Evolutionary conservation across 2,329 filamentous ascomycete genomes (phyloP), one percentile per base, ranked within the genome.

Genomic region (Elsinoe perseae): DNA sequence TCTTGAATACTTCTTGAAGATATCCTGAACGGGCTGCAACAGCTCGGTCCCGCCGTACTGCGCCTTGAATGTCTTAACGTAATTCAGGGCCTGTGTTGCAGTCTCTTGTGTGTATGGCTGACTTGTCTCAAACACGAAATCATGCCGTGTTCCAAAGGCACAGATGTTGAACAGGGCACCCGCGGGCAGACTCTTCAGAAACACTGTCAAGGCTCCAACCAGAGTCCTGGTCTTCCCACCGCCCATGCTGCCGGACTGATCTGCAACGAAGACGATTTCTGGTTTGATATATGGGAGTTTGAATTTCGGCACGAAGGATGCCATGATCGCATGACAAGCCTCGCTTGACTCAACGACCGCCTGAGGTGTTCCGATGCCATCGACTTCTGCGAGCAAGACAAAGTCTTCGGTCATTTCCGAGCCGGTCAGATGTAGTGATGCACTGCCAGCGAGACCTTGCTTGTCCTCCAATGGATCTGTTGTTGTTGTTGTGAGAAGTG

Each of bases 261-360:
- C 86, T 56, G 83, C 85, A 3, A 90, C 71, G 61, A 90, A 89
- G 16, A 89, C 80, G 20, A 90, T 77, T 64, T 90, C 86, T 0
- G 78, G 78, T 16, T 68, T 70, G 7, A 76, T 73, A 0, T 76
- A 65, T 0, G 81, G 80, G 0, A 87, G 70, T n/a, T 75, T 73
- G 69, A 88, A 87, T 59, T 81, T 83, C 1, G 86, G 86, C 0
- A 89, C 83, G 0, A 89, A 72, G 0, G 85, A 87, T 0, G 79
- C 73, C 84, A 90, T 87, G 57, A 89, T 65, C 0, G 85, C 84
- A 2, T 81, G 76, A 50, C 86, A 82, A 56, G 80, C 34, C 7
- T 52, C n/a, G 32, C 30, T 32, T 14, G 28, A 21, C 28, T 89
- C 86, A 1, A 89, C 69, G 2, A 89, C 66, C 0, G 85, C 86